A percentile compares a stretch with the other conserved stretches of the same genome.
phyloP scores from a whole-genome alignment of 1,139 yeast genomes.

The Kodamaea derodonti region DNA sequence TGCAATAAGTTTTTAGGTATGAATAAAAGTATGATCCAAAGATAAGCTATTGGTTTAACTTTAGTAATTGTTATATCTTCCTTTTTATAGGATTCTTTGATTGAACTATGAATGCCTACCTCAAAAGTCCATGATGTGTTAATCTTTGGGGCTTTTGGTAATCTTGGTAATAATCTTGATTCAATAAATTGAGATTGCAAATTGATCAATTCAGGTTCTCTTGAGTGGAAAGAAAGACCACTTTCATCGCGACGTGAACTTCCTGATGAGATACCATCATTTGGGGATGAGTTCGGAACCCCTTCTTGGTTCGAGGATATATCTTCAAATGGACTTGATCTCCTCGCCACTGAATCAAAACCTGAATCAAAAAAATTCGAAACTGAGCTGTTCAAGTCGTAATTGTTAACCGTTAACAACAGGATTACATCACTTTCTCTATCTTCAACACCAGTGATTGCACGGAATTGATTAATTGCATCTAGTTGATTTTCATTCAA shows the following conservation, averaged over 20 bases:
- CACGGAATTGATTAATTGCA: constrained; percentile 32
- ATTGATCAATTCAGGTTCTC: constrained; percentile 16
- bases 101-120: constrained; percentile 42
- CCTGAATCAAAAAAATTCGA: constrained; percentile 51
- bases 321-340: too few relatives aligned
- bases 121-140: constrained; percentile 42
- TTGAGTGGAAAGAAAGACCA: neutral
- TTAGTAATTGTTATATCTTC: constrained; percentile 1
- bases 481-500: constrained; percentile 4
- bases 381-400: constrained; percentile 49
- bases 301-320: constrained; percentile 2
- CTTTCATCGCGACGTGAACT: constrained; percentile 9
- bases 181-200: constrained; percentile 33
- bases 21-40: constrained; percentile 41
- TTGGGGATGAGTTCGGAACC: neutral
- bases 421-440: constrained; percentile 31
- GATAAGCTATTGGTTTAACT: constrained; percentile 11
- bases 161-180: constrained; percentile 33
- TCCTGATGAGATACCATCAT: constrained; percentile 6
- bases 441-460: constrained; percentile 40
- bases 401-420: constrained; percentile 40
- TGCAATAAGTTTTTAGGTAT: constrained; percentile 43
- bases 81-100: constrained; percentile 15
- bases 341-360: constrained; percentile 23
- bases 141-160: constrained; percentile 42